Evolutionary conservation across 306 rosid genomes (phyloP).

Genomic region (Vigna mungo): DNA sequence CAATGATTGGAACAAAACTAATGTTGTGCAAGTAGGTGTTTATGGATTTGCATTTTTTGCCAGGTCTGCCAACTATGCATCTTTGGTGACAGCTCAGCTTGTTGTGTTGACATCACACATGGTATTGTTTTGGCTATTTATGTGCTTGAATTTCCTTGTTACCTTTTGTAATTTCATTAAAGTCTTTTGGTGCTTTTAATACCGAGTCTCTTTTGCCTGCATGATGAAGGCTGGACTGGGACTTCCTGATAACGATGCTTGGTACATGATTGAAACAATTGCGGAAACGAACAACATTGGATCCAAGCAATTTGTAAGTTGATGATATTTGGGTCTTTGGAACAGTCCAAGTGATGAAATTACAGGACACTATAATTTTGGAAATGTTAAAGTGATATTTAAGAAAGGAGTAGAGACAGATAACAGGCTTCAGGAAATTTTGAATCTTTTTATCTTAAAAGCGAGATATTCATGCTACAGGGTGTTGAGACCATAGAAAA

Average conservation of each 20-base stretch:
- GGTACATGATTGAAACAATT: slow-evolving; percentile 95
- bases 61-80: slow-evolving; percentile 91
- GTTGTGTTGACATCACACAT: slow-evolving; percentile 85
- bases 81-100: slow-evolving; percentile 89
- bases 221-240: slow-evolving; percentile 93
- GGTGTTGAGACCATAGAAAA: slow-evolving; percentile 24
- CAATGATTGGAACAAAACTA: no score
- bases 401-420: not conserved
- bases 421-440: slow-evolving; percentile 16
- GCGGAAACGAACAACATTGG: slow-evolving; percentile 92
- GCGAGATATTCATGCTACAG: not conserved
- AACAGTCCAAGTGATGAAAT: slow-evolving; percentile 26
- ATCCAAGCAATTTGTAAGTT: slow-evolving; percentile 90
- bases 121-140: slow-evolving; percentile 65
- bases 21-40: not conserved
- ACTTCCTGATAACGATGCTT: slow-evolving; percentile 89
- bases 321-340: slow-evolving; percentile 29
- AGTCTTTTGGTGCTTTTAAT: slow-evolving; percentile 31
- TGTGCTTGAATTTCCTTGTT: slow-evolving; percentile 30
- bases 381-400: slow-evolving; percentile 25
- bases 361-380: not conserved
- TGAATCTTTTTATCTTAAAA: slow-evolving; percentile 4
- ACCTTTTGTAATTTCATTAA: slow-evolving; percentile 18
- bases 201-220: slow-evolving; percentile 39
- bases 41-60: slow-evolving; percentile 34